Evolutionary conservation across 805 yeast genomes (phyloP).

Genomic region (Wickerhamomyces strasburgensis): DNA sequence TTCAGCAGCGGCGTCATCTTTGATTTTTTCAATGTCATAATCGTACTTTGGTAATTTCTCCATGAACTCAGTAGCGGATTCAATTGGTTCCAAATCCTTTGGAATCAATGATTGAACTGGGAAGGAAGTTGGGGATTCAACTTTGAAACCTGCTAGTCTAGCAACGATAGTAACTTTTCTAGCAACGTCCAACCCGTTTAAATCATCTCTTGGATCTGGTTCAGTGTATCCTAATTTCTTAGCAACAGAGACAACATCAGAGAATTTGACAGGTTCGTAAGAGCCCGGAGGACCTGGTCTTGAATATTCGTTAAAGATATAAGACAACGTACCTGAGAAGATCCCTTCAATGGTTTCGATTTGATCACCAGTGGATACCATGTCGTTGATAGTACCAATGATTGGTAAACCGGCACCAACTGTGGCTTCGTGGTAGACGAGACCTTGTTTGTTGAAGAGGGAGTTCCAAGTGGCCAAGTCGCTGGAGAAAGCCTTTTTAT

Average conservation of each 20-base stretch:
- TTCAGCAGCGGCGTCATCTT: constrained; percentile 75
- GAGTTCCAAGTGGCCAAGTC: constrained; percentile 70
- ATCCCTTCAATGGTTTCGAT: constrained; percentile 91
- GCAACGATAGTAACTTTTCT: constrained; percentile 96
- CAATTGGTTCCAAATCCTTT: constrained; percentile 66
- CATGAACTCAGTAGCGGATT: constrained; percentile 74
- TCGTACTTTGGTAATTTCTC: constrained; percentile 80
- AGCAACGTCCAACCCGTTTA: constrained; percentile 97
- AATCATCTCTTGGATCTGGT: constrained; percentile 99
- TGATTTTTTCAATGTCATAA: constrained; percentile 67
- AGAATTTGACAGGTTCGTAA: constrained; percentile 68
- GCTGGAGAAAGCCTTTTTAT: constrained; percentile 93
- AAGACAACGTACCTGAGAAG: constrained; percentile 92
- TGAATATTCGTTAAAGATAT: constrained; percentile 90
- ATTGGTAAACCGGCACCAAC: constrained; percentile 99
- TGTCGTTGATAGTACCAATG: constrained; percentile 81
- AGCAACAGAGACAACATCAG: constrained; percentile 86
- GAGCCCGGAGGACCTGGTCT: constrained; percentile 44
- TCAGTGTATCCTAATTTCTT: constrained; percentile 93
- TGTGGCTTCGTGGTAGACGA: constrained; percentile 96
- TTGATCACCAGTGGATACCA: constrained; percentile 90
- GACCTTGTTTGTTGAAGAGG: constrained; percentile 54
- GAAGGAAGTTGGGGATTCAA: constrained; percentile 86
- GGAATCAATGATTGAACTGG: constrained; percentile 94
- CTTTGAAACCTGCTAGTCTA: constrained; percentile 81